These are phyloP conservation scores for Nothomitra cinnamomea DNA, from an alignment of 2,329 filamentous ascomycete species.

Conservation along the genomic window DNA sequence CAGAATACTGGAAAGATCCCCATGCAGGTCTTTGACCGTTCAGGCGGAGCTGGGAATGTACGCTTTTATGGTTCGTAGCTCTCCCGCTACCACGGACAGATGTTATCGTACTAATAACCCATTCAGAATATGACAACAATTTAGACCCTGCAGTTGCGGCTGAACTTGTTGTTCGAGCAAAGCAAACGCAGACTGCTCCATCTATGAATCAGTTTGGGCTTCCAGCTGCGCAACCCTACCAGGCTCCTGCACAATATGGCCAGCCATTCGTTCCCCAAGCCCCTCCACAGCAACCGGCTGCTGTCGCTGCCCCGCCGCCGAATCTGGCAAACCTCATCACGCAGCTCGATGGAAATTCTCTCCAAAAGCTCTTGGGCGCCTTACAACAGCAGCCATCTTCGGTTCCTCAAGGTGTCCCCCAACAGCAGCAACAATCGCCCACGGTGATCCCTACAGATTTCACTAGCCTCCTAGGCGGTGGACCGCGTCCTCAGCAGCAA, in stretches of 20 bases:
- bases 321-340: slow-evolving; percentile 50
- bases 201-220: slow-evolving; percentile 22
- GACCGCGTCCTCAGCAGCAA: slow-evolving; percentile 15
- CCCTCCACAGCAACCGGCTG: slow-evolving; percentile 14
- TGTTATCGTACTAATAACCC: slow-evolving; percentile 12
- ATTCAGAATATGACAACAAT: slow-evolving; percentile 53
- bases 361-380: slow-evolving; percentile 53
- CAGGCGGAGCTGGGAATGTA: slow-evolving; percentile 54
- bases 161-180: slow-evolving; percentile 61
- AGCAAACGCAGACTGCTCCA: slow-evolving; percentile 29
- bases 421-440: slow-evolving; percentile 19
- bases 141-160: slow-evolving; percentile 63
- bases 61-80: slow-evolving; percentile 47
- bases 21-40: slow-evolving; percentile 73
- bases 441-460: slow-evolving; percentile 18
- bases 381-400: slow-evolving; percentile 30
- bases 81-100: slow-evolving; percentile 6
- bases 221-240: slow-evolving; percentile 16
- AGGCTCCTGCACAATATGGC: slow-evolving; percentile 14
- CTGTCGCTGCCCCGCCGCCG: slow-evolving; percentile 18
- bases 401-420: slow-evolving; percentile 19
- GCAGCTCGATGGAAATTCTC: slow-evolving; percentile 47
- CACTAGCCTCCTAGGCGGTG: slow-evolving; percentile 12
- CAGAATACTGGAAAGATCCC: slow-evolving; percentile 59
- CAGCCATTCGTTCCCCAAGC: slow-evolving; percentile 9